Percentiles rank a stretch among this genome's conserved stretches.
Evolutionary conservation across 2,329 filamentous ascomycete genomes (phyloP).

Genomic region (Amphichorda felina): DNA sequence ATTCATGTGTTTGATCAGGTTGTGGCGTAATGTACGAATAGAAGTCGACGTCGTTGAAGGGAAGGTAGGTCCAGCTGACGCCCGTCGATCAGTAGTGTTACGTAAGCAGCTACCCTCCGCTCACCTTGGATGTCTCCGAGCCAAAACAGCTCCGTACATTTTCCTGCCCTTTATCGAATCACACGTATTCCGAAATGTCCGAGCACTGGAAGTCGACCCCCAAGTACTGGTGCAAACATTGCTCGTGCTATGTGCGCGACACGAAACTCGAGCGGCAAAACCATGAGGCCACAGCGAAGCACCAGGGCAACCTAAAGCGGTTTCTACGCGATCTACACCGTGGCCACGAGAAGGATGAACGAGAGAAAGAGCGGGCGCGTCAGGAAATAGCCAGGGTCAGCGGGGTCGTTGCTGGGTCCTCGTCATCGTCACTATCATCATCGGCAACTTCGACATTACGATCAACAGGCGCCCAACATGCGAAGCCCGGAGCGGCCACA

Average conservation of each 20-base stretch:
- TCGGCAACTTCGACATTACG: constrained; percentile 1
- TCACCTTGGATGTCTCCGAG: no score
- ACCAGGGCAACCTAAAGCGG: constrained; percentile 78
- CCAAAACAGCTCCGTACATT: no score
- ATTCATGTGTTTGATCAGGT: no score
- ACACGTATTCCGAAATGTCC: constrained; percentile 49
- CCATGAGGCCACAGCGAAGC: constrained; percentile 76
- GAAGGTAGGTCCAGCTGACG: no score
- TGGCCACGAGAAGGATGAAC: constrained; percentile 66
- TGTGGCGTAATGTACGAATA: no score
- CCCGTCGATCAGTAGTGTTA: no score
- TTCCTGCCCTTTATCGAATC: not conserved
- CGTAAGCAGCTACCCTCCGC: no score
- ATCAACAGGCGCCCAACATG: constrained; percentile 1
- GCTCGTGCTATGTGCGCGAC: constrained; percentile 80
- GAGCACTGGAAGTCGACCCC: constrained; percentile 99
- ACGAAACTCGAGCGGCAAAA: constrained; percentile 81
- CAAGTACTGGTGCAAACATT: constrained; percentile 98
- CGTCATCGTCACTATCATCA: constrained; percentile 6
- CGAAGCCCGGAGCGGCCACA: constrained; percentile 10
- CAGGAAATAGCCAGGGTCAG: constrained; percentile 80
- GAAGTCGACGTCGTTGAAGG: no score
- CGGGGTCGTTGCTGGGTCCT: constrained; percentile 45
- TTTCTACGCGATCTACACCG: constrained; percentile 84
- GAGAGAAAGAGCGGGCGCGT: constrained; percentile 72